Evolutionary conservation across 2,329 filamentous ascomycete genomes (phyloP).

Genomic region (Bertia moriformis): DNA sequence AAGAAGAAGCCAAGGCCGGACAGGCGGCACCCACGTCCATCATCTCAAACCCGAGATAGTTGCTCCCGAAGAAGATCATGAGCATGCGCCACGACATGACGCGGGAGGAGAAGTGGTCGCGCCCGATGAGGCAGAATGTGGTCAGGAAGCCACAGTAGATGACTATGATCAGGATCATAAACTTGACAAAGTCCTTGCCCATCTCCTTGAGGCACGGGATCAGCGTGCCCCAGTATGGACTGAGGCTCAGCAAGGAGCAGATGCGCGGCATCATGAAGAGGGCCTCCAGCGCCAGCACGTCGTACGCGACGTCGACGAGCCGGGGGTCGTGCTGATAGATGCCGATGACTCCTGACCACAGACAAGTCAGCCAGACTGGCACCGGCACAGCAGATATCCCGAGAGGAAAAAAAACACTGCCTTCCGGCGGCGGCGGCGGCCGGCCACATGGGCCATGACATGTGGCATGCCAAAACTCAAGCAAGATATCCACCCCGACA

Average conservation of each 20-base stretch:
- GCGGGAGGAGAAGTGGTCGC: constrained; percentile 30
- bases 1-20: constrained; percentile 17
- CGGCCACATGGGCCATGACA: too few relatives aligned
- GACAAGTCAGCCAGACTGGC: constrained; percentile 7
- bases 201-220: constrained; percentile 58
- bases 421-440: too few relatives aligned
- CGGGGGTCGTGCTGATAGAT: constrained; percentile 40
- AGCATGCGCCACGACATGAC: constrained; percentile 41
- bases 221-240: constrained; percentile 52
- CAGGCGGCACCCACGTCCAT: constrained; percentile 38
- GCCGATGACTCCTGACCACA: constrained; percentile 57
- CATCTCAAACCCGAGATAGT: constrained; percentile 58
- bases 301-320: constrained; percentile 69
- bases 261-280: constrained; percentile 81
- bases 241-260: constrained; percentile 70
- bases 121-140: constrained; percentile 39
- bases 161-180: constrained; percentile 45
- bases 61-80: constrained; percentile 56
- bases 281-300: constrained; percentile 77
- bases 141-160: constrained; percentile 54
- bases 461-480: too few relatives aligned
- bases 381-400: too few relatives aligned
- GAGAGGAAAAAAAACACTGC: too few relatives aligned
- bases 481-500: too few relatives aligned
- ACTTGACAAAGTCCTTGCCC: constrained; percentile 57